Evolutionary conservation across 257 asterid species (phyloP), one percentile per base, ranked within the genome.

Genomic region (Coffea eugenioides): DNA sequence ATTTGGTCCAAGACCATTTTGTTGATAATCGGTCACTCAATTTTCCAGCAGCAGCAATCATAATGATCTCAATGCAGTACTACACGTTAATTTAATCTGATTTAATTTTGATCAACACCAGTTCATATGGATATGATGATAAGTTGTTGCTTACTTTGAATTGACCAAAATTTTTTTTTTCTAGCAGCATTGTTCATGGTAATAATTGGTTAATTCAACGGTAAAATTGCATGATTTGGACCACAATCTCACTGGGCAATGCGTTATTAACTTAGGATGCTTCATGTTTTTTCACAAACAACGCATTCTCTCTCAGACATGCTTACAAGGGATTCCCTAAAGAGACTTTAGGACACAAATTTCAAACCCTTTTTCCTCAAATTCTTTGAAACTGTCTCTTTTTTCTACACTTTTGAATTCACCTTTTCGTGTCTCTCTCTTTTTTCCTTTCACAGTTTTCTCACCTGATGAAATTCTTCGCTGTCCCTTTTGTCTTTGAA

Each of bases 311-410:
- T 12, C 45, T 76, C 51, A 25, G 71, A 72, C 75, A 82, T 77
- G 86, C 81, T 65, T 64, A 79, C 80, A 82, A 78, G 69, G 67
- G 75, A 79, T 71, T 82, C 74, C 67, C 31, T 72, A 74, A 84
- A 86, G 88, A 80, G 81, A 70, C 80, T 80, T 84, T 77, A 69
- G 31, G 80, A 84, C 87, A 79, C 86, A 82, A 82, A 71, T 82
- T 84, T 78, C 84, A 54, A 86, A 84, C 84, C 81, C 84, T 57
- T 81, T 84, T 83, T 75, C 87, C 76, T 81, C 82, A 81, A 83
- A 79, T 83, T 79, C 87, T 81, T 83, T 77, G 72, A 52, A 78
- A 43, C 74, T 39, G 6, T 49, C 64, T 51, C 61, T 71, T 75
- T 79, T 67, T 79, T 67, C 36, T 15, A 69, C 49, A 78, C 89